Conservation (phyloP, 140 eudicot species). For the Oenanthe javanica region DNA sequence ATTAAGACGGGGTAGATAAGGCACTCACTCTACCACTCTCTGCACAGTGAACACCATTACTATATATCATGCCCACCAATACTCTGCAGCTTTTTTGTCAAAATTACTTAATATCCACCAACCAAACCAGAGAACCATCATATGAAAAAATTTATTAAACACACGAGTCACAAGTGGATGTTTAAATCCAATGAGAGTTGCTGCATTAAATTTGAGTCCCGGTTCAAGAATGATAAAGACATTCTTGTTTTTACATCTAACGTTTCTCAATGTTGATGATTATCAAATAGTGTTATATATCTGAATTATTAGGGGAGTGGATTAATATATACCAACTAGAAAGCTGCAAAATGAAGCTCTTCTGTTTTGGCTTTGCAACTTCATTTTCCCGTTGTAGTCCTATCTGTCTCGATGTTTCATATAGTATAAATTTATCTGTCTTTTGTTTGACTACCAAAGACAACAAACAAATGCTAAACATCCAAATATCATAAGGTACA, state of each 20-base stretch:
- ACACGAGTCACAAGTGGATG: not conserved
- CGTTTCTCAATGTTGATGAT: not conserved
- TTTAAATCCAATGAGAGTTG: constrained; percentile 5
- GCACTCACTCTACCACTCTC: constrained; percentile 15
- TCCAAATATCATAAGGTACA: not conserved
- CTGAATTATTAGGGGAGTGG: not conserved
- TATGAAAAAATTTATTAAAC: not conserved
- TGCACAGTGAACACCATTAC: not conserved
- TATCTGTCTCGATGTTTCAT: not conserved
- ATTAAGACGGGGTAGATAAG: not conserved
- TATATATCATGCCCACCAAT: not conserved
- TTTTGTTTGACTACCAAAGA: not conserved
- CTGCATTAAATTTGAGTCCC: not conserved
- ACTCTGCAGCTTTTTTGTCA: not conserved
- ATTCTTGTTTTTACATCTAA: constrained; percentile 1
- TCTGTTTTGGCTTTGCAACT: not conserved
- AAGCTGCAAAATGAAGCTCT: not conserved
- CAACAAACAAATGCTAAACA: not conserved
- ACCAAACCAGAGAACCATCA: constrained; percentile 28
- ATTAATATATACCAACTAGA: not conserved
- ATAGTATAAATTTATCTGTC: not conserved
- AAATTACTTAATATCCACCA: constrained; percentile 36
- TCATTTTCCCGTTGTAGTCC: not conserved
- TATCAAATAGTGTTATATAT: not conserved
- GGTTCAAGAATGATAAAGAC: not conserved